Evolutionary conservation across 345 rosid species (phyloP).

Genomic region (Gossypium stocksii): DNA sequence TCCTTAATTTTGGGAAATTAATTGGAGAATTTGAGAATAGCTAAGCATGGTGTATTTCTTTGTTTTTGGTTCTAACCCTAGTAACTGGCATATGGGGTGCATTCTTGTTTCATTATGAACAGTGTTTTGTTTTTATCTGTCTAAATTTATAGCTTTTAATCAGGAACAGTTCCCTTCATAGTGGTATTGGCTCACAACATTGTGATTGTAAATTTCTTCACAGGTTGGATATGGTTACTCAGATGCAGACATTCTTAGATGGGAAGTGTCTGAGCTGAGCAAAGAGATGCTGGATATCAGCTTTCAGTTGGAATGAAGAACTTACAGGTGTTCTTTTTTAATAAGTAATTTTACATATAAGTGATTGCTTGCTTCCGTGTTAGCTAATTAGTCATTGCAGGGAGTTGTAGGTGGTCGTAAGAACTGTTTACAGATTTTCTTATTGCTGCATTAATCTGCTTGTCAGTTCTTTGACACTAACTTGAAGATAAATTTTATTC

Average conservation of each 20-base stretch:
- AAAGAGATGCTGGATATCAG: slow-evolving; percentile 43
- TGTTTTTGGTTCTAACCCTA: background rate
- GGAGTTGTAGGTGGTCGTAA: background rate
- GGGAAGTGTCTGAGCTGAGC: slow-evolving; percentile 24
- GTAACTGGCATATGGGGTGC: background rate
- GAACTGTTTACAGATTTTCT: background rate
- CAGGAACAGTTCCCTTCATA: background rate
- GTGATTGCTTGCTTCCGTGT: background rate
- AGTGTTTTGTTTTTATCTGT: background rate
- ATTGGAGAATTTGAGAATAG: background rate
- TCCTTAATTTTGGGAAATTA: background rate
- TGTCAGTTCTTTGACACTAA: slow-evolving; percentile 12
- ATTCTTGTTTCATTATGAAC: slow-evolving; percentile 5
- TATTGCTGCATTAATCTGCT: background rate
- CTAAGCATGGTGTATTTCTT: background rate
- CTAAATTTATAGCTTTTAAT: background rate
- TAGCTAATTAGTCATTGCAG: background rate
- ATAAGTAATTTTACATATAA: background rate
- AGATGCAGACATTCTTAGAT: slow-evolving; percentile 9
- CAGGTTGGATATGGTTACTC: slow-evolving; percentile 7
- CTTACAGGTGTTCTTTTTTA: slow-evolving; percentile 35
- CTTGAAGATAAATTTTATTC: slow-evolving; percentile 17
- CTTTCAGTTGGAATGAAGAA: slow-evolving; percentile 63
- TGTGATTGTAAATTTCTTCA: background rate
- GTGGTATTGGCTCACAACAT: background rate